Evolutionary conservation across 2,329 filamentous ascomycete species (phyloP).

Genomic region (Ceratocystis cubensis): DNA sequence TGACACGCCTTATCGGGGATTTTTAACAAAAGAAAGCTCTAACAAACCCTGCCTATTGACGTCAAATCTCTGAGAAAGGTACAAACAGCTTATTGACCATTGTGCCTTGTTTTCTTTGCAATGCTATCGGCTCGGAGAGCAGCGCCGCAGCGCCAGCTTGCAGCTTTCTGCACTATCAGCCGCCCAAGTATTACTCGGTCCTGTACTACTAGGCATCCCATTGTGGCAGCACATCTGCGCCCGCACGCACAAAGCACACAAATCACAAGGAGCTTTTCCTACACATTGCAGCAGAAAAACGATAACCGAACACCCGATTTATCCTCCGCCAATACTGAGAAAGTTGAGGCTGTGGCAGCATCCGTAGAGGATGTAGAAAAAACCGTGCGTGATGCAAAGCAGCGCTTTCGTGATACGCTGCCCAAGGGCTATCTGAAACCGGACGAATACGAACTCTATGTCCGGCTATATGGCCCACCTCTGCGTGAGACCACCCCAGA

Average conservation of each 20-base stretch:
- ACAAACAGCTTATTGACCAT: not conserved
- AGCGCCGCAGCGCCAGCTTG: constrained; percentile 1
- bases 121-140: constrained; percentile 16
- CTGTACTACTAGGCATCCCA: not conserved
- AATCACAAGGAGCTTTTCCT: constrained; percentile 3
- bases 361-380: constrained; percentile 38
- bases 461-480: constrained; percentile 68
- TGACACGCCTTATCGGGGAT: constrained; percentile 11
- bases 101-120: not conserved
- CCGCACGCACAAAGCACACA: no score
- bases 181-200: not conserved
- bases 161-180: not conserved
- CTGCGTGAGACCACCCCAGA: constrained; percentile 48
- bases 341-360: not conserved
- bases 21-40: constrained; percentile 14
- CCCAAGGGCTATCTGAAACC: constrained; percentile 57
- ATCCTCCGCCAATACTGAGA: not conserved
- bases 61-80: not conserved
- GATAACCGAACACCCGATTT: not conserved
- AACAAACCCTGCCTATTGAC: not conserved
- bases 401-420: constrained; percentile 63
- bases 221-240: not conserved
- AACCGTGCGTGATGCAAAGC: constrained; percentile 57
- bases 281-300: not conserved
- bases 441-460: constrained; percentile 63